Base-by-base conservation (phyloP, 208 protist species). In the Angomonas desouzai region DNA sequence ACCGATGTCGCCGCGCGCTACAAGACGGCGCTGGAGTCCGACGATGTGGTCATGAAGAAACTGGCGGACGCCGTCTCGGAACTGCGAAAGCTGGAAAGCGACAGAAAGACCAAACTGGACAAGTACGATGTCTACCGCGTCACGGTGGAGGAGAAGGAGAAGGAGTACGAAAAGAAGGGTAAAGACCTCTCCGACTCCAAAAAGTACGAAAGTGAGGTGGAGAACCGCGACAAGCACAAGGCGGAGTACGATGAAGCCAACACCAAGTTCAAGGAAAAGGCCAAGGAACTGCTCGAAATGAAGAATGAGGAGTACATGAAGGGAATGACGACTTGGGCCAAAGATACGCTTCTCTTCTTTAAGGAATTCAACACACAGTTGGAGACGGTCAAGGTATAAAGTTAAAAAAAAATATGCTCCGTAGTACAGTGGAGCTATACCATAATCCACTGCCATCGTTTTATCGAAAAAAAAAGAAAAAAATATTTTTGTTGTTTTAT, bases 241-340 rank as follows among this genome's bases (percentile, higher is more conserved):
- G 13, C n/a, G 58, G 43, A 25, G 58, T 49, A 49, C 36, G 58
- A 63, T 13, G 40, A 47, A 6, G 58, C 13, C n/a, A 49, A 63
- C 58, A 7, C 7, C 16, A 20, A 23, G 18, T 63, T 53, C 23
- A 63, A 63, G 58, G 38, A 63, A 33, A 48, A 47, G 43, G 58
- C 36, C 6, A 23, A 30, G 25, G 55, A 34, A 9, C 23, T 43
- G 2, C 6, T 47, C 7, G 2, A 43, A 9, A 43, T 45, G 10
- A 60, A 45, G 55, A 23, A 60, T 9, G 30, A 34, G 55, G 18
- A 34, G 20, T 60, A 60, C 55, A 30, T 60, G 55, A 36, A 9
- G 29, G 2, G 6, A 22, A 60, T 60, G 55, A 34, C 3, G 2
- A 18, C 3, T 4, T 60, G 20, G 29, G 4, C 34, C 29, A 43